Conservation (phyloP, 1,139 yeast species). For the Schwanniomyces etchellsii region DNA sequence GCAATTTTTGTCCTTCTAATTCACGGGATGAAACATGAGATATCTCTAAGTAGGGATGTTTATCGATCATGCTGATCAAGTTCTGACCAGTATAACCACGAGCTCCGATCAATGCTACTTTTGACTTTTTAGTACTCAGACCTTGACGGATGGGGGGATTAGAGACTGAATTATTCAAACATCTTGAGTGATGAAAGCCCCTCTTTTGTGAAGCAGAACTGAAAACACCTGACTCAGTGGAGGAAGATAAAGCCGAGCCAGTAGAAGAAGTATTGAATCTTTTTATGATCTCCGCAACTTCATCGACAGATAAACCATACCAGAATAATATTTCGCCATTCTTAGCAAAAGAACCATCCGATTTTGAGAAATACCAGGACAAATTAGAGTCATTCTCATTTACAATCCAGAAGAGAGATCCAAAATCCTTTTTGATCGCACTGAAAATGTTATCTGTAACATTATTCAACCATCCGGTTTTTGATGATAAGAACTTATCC, state of each 20-base stretch:
- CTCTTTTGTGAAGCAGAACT: constrained; percentile 34
- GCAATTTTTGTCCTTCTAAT: constrained; percentile 76
- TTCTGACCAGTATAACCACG: constrained; percentile 98
- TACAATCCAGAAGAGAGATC: constrained; percentile 79
- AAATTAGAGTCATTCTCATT: constrained; percentile 87
- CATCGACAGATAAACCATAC: constrained; percentile 77
- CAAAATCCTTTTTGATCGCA: constrained; percentile 70
- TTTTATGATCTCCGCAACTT: constrained; percentile 61
- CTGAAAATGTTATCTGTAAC: constrained; percentile 93
- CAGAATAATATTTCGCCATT: constrained; percentile 90
- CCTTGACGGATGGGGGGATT: constrained; percentile 69
- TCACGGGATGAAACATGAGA: constrained; percentile 96
- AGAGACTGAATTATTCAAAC: constrained; percentile 42
- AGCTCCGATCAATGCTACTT: constrained; percentile 94
- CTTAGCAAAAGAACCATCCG: constrained; percentile 90
- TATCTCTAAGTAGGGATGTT: constrained; percentile 81
- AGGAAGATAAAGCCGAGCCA: constrained; percentile 33
- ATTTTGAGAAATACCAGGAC: constrained; percentile 86
- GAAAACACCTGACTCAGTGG: constrained; percentile 37
- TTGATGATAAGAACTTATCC: constrained; percentile 82
- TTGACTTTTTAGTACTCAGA: constrained; percentile 52
- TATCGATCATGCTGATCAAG: constrained; percentile 76
- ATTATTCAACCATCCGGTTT: constrained; percentile 94
- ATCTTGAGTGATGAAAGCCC: constrained; percentile 26
- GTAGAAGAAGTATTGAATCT: constrained; percentile 47